Conservation (phyloP, 441 rosid species). For the Bocquillonia castaneifolia region DNA sequence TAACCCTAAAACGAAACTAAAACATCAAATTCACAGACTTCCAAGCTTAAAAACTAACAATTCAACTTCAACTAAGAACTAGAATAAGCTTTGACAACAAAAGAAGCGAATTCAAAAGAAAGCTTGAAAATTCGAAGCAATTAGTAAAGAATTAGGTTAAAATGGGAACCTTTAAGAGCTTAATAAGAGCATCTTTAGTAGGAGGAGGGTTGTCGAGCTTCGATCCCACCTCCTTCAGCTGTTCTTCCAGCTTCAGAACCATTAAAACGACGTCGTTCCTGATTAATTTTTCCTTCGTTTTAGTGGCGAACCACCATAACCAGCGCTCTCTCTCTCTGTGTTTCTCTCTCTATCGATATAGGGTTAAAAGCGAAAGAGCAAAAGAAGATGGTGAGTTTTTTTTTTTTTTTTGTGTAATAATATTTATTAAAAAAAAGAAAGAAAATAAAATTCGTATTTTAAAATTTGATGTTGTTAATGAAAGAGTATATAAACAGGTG, state of each 20-base stretch:
- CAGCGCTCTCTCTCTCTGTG: background rate
- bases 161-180: slow-evolving; percentile 76
- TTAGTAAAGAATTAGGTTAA: slow-evolving; percentile 3
- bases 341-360: too few relatives aligned
- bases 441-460: background rate
- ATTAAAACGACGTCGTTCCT: slow-evolving; percentile 28
- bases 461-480: background rate
- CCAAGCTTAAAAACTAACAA: background rate
- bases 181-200: slow-evolving; percentile 69
- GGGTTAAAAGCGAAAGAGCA: too few relatives aligned
- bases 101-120: slow-evolving; percentile 5
- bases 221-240: slow-evolving; percentile 84
- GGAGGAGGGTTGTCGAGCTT: slow-evolving; percentile 75
- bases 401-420: too few relatives aligned
- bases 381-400: slow-evolving; percentile 5
- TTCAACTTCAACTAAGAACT: background rate
- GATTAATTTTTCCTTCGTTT: too few relatives aligned
- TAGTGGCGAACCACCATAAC: background rate
- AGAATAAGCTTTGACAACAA: slow-evolving; percentile 5
- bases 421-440: too few relatives aligned
- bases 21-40: slow-evolving; percentile 1
- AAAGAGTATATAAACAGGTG: too few relatives aligned
- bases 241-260: slow-evolving; percentile 64
- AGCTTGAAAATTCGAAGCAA: slow-evolving; percentile 2
- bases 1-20: slow-evolving; percentile 5